Conservation (phyloP, 345 rosid genomes). For the Salix caprea region DNA sequence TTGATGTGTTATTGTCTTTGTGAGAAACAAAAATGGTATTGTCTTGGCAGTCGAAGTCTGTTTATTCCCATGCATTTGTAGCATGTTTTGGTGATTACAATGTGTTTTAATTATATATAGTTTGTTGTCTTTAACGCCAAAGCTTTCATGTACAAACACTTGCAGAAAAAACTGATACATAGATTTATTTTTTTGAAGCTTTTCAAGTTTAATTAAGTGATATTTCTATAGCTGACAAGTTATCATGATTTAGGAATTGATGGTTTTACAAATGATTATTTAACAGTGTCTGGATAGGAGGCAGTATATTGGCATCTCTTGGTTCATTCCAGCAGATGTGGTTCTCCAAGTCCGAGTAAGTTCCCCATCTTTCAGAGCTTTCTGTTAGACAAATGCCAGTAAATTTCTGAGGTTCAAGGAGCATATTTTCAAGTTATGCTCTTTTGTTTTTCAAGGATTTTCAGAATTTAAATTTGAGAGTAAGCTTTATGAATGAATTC, state of each 20-base stretch:
- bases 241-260: background rate
- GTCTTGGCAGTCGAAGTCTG: background rate
- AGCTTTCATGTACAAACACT: background rate
- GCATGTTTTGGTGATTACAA: background rate
- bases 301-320: constrained; percentile 83
- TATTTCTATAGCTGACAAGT: background rate
- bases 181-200: background rate
- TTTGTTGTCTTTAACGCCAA: background rate
- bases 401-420: background rate
- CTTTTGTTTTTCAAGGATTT: background rate
- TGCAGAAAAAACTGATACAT: background rate
- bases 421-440: background rate
- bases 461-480: background rate
- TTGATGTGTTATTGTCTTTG: background rate
- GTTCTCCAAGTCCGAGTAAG: constrained; percentile 89
- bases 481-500: too few relatives aligned
- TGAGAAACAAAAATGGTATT: background rate
- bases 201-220: background rate
- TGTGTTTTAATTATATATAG: background rate
- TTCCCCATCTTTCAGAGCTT: background rate
- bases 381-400: background rate
- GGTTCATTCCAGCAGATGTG: constrained; percentile 98
- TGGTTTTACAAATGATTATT: background rate
- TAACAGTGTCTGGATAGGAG: constrained; percentile 94
- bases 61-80: background rate